Conservation (phyloP, 306 rosid genomes). For the Cucurbita maxima region DNA sequence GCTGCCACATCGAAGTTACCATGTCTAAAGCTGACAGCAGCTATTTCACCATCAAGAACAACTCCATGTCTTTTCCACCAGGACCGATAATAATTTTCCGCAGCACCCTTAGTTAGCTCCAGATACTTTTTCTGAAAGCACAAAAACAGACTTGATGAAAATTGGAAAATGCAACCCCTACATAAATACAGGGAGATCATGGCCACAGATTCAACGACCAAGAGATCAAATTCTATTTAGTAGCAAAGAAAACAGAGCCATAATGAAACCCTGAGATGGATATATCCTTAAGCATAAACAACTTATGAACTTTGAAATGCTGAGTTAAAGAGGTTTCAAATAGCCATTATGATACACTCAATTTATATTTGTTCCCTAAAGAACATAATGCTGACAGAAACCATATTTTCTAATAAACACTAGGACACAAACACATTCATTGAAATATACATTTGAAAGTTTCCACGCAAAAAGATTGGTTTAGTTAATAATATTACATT, state of each 20-base stretch:
- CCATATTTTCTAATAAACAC: neutral
- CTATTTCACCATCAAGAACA: slow-evolving; percentile 98
- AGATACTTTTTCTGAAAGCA: slow-evolving; percentile 74
- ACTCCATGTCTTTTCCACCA: slow-evolving; percentile 99
- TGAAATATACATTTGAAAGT: neutral
- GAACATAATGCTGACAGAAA: neutral
- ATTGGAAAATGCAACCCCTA: neutral
- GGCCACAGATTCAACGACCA: slow-evolving; percentile 14
- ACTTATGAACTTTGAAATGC: neutral
- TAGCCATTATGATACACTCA: neutral
- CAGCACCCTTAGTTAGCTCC: slow-evolving; percentile 91
- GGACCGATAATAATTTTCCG: slow-evolving; percentile 78
- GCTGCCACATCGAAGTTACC: slow-evolving; percentile 90
- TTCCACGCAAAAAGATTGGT: neutral
- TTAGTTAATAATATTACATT: no score
- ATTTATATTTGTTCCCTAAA: neutral
- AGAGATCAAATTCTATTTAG: neutral
- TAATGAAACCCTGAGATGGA: slow-evolving; percentile 1
- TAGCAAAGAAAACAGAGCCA: neutral
- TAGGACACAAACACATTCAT: neutral
- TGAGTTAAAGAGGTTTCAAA: neutral
- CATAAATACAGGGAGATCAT: neutral
- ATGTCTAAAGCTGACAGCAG: slow-evolving; percentile 65
- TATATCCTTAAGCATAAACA: neutral
- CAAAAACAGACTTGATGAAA: neutral